Evolutionary conservation across 1,139 yeast species (phyloP).

Genomic region (Hemisphaericaspora subhashii): DNA sequence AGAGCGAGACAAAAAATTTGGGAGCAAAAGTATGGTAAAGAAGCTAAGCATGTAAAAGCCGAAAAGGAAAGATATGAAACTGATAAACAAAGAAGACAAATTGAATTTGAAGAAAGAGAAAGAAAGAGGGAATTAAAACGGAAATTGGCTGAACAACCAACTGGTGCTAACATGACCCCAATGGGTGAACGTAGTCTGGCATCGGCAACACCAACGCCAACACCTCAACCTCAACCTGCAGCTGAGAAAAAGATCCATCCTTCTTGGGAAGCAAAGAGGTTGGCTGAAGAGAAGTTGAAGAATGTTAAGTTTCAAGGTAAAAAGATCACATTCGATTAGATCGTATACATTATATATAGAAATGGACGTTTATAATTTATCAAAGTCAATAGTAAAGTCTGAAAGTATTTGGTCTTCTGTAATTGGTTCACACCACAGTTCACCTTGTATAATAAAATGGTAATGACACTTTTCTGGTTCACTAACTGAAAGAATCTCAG

Average conservation of each 20-base stretch:
- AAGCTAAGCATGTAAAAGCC: slow-evolving; percentile 79
- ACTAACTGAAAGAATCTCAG: slow-evolving; percentile 60
- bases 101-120: slow-evolving; percentile 73
- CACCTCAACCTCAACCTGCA: slow-evolving; percentile 15
- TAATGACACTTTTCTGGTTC: slow-evolving; percentile 93
- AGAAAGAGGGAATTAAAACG: slow-evolving; percentile 62
- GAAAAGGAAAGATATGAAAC: slow-evolving; percentile 53
- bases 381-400: slow-evolving; percentile 30
- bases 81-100: slow-evolving; percentile 59
- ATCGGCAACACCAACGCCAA: slow-evolving; percentile 7
- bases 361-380: slow-evolving; percentile 17
- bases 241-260: slow-evolving; percentile 62
- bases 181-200: slow-evolving; percentile 34
- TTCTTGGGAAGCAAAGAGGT: slow-evolving; percentile 89
- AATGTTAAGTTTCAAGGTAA: slow-evolving; percentile 78
- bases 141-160: slow-evolving; percentile 30
- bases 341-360: neutral
- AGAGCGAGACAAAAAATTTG: slow-evolving; percentile 95
- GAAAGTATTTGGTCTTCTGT: slow-evolving; percentile 30
- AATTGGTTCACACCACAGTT: slow-evolving; percentile 61
- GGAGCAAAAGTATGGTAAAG: slow-evolving; percentile 83
- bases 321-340: slow-evolving; percentile 67
- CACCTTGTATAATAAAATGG: slow-evolving; percentile 59
- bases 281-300: slow-evolving; percentile 65
- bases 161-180: slow-evolving; percentile 43